phyloP scores from a whole-genome alignment of 1,284 basidiomycete species.

The Testicularia cyperi region DNA sequence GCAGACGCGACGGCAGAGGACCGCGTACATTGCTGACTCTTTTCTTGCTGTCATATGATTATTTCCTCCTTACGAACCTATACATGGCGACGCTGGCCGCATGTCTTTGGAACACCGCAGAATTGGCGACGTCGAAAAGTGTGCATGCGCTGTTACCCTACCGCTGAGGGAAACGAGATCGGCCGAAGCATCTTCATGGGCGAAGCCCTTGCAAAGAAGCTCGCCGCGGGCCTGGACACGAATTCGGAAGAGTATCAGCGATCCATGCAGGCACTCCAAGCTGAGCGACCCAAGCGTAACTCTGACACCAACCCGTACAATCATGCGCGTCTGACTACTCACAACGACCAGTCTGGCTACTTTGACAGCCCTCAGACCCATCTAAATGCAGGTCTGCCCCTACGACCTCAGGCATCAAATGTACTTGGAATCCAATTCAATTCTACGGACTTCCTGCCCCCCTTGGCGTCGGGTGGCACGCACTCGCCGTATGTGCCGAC shows the following conservation, averaged over 20 bases:
- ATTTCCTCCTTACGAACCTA: not conserved
- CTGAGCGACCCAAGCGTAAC: slow-evolving; percentile 12
- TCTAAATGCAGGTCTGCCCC: slow-evolving; percentile 6
- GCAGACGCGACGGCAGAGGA: too few species aligned
- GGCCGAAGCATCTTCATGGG: slow-evolving; percentile 22
- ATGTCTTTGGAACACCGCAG: slow-evolving; percentile 1
- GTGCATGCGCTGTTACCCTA: slow-evolving; percentile 82
- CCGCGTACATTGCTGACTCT: too few species aligned
- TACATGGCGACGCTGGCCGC: not conserved
- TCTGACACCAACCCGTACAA: not conserved
- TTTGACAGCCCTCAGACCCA: too few species aligned
- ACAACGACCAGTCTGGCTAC: slow-evolving; percentile 5
- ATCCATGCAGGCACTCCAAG: slow-evolving; percentile 21
- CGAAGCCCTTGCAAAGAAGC: slow-evolving; percentile 28
- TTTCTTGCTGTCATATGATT: not conserved
- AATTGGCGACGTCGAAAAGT: slow-evolving; percentile 81
- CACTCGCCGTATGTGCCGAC: too few species aligned
- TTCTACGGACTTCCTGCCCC: too few species aligned
- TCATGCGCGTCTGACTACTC: too few species aligned
- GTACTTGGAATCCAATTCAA: too few species aligned
- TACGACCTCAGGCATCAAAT: too few species aligned
- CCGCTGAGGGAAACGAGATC: slow-evolving; percentile 42
- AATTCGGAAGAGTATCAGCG: slow-evolving; percentile 23
- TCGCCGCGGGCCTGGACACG: slow-evolving; percentile 29
- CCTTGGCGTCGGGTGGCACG: too few species aligned